Evolutionary conservation across 345 rosid genomes (phyloP).

Genomic region (Sisymbrium irio): DNA sequence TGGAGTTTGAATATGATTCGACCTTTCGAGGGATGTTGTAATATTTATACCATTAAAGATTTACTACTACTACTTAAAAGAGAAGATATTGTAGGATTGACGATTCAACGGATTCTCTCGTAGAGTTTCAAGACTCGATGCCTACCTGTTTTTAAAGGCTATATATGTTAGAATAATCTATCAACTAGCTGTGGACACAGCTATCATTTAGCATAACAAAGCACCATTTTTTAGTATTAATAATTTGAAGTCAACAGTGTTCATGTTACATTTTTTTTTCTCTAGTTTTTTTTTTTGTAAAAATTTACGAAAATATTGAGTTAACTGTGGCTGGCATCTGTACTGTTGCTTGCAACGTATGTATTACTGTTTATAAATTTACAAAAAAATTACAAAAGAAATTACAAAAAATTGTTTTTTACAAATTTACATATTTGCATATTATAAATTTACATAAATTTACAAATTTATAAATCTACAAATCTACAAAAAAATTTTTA

Average conservation of each 20-base stretch:
- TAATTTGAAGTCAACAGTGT: conserved; percentile 28
- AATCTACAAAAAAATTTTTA: no score
- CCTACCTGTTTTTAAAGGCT: conserved; percentile 26
- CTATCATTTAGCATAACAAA: conserved; percentile 29
- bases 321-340: not conserved
- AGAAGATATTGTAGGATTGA: not conserved
- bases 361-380: no score
- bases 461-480: no score
- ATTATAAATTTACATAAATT: no score
- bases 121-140: conserved; percentile 35
- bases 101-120: conserved; percentile 19
- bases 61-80: not conserved
- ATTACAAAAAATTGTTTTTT: no score
- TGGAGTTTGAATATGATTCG: not conserved
- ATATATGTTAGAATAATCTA: conserved; percentile 22
- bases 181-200: conserved; percentile 28
- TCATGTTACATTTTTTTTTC: conserved; percentile 2
- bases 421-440: no score
- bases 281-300: not conserved
- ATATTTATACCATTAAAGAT: not conserved
- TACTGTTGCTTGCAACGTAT: not conserved
- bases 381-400: no score
- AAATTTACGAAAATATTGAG: not conserved
- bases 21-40: not conserved
- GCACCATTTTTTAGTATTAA: not conserved